Conservation (phyloP, 495 filamentous ascomycete species). For the Podospora didyma region DNA sequence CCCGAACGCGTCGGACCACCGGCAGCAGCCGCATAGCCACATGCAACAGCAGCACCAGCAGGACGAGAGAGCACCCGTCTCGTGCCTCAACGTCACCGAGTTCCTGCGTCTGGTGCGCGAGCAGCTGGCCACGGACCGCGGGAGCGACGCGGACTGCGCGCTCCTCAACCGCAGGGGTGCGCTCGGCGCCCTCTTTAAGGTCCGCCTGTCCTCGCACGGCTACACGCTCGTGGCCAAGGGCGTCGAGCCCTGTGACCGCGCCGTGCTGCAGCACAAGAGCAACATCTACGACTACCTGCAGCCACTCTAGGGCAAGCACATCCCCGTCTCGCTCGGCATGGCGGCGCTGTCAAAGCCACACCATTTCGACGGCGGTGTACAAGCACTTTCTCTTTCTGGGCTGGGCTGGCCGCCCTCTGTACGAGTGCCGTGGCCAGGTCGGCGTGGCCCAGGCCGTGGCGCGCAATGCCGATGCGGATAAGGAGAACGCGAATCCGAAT, state of each 20-base stretch:
- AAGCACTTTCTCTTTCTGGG: constrained; percentile 32
- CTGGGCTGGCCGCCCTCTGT: constrained; percentile 24
- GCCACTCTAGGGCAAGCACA: constrained; percentile 29
- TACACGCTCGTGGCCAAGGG: constrained; percentile 49
- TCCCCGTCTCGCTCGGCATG: constrained; percentile 37
- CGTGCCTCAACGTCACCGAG: constrained; percentile 10
- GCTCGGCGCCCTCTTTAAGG: constrained; percentile 38
- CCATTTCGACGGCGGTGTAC: constrained; percentile 24
- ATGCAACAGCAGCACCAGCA: constrained; percentile 24
- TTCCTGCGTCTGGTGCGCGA: constrained; percentile 25
- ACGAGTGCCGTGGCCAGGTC: constrained; percentile 6
- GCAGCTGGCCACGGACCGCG: constrained; percentile 30
- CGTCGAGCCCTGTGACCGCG: constrained; percentile 12
- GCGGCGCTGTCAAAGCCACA: constrained; percentile 26
- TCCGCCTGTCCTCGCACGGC: constrained; percentile 41
- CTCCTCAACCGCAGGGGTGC: constrained; percentile 37
- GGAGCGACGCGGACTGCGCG: constrained; percentile 31
- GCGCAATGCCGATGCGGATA: background rate
- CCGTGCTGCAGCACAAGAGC: constrained; percentile 28
- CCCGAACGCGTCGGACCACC: constrained; percentile 14
- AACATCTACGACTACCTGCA: constrained; percentile 29
- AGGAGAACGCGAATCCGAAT: background rate
- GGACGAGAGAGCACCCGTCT: no score
- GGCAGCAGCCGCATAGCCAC: constrained; percentile 36
- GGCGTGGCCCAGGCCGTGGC: no score